A percentile compares a stretch with the other conserved stretches of the same genome.
Evolutionary conservation across 192 early-diverging fungal genomes (phyloP).

Genomic region (Mortierella hygrophila): DNA sequence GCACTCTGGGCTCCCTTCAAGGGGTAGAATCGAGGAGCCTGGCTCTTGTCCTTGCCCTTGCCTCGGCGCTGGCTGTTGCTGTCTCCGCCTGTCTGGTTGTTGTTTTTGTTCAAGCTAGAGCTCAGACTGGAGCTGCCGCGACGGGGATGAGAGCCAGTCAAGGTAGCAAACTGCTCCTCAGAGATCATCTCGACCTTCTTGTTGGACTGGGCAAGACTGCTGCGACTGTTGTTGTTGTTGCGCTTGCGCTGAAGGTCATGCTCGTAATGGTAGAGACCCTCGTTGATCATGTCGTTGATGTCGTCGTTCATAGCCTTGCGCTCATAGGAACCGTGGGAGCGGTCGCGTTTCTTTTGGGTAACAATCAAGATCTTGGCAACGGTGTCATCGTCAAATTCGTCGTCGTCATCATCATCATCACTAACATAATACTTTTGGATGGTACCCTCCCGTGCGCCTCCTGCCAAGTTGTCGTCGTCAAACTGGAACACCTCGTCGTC

Average conservation of each 20-base stretch:
- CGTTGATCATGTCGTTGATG: slow-evolving; percentile 93
- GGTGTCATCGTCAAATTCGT: slow-evolving; percentile 92
- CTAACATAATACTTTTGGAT: slow-evolving; percentile 67
- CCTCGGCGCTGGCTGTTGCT: slow-evolving; percentile 14
- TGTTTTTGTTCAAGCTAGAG: neutral
- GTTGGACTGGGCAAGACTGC: slow-evolving; percentile 32
- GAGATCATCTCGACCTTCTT: slow-evolving; percentile 75
- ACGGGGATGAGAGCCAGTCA: slow-evolving; percentile 11
- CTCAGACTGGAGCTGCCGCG: slow-evolving; percentile 9
- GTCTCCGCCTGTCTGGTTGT: slow-evolving; percentile 25
- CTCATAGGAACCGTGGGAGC: slow-evolving; percentile 81
- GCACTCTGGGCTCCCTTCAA: slow-evolving; percentile 53
- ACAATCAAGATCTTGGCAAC: slow-evolving; percentile 93
- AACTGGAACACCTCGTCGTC: slow-evolving; percentile 85
- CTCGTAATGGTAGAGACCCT: slow-evolving; percentile 94
- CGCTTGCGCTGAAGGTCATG: slow-evolving; percentile 70
- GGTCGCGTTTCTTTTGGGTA: slow-evolving; percentile 83
- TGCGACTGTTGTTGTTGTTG: slow-evolving; percentile 55
- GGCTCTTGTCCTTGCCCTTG: slow-evolving; percentile 64
- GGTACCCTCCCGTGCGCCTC: slow-evolving; percentile 58
- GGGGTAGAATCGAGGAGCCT: slow-evolving; percentile 67
- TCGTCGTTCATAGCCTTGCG: slow-evolving; percentile 85
- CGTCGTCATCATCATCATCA: slow-evolving; percentile 80
- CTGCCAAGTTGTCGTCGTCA: slow-evolving; percentile 81
- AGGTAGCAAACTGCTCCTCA: slow-evolving; percentile 70